Conservation (phyloP, 257 asterid genomes). For the Salvia rosmarinus region DNA sequence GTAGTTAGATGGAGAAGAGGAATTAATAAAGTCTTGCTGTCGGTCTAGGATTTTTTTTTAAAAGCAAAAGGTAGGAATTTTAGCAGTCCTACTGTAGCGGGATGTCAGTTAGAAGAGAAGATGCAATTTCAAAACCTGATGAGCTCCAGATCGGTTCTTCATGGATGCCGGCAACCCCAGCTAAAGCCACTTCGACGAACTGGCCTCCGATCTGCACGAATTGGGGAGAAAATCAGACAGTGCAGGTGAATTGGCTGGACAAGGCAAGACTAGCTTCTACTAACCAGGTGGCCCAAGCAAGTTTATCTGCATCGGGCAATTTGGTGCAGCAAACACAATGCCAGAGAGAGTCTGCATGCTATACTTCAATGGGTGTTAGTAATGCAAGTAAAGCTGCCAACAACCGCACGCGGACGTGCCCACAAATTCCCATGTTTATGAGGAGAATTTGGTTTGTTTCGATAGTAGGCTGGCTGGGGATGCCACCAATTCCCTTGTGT, state of each 20-base stretch:
- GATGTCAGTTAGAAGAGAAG: slow-evolving; percentile 57
- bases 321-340: slow-evolving; percentile 31
- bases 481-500: slow-evolving; percentile 27
- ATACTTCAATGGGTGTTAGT: slow-evolving; percentile 25
- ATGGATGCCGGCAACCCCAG: slow-evolving; percentile 76
- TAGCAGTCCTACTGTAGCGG: slow-evolving; percentile 38
- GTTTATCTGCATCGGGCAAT: slow-evolving; percentile 31
- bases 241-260: slow-evolving; percentile 25
- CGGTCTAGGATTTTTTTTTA: not conserved
- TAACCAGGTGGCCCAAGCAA: slow-evolving; percentile 24
- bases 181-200: slow-evolving; percentile 45
- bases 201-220: slow-evolving; percentile 47
- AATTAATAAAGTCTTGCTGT: not conserved
- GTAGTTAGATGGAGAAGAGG: slow-evolving; percentile 29
- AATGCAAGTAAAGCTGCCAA: slow-evolving; percentile 20
- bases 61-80: slow-evolving; percentile 33
- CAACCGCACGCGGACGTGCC: slow-evolving; percentile 14
- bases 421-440: slow-evolving; percentile 26
- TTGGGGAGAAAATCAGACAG: slow-evolving; percentile 31
- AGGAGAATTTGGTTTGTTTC: slow-evolving; percentile 26
- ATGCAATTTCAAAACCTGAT: slow-evolving; percentile 27
- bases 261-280: not conserved
- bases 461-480: slow-evolving; percentile 39
- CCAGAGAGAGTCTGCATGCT: slow-evolving; percentile 36
- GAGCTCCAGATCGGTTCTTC: slow-evolving; percentile 42